Evolutionary conservation across 192 early-diverging fungal genomes (phyloP).

Genomic region (Lobosporangium transversale): DNA sequence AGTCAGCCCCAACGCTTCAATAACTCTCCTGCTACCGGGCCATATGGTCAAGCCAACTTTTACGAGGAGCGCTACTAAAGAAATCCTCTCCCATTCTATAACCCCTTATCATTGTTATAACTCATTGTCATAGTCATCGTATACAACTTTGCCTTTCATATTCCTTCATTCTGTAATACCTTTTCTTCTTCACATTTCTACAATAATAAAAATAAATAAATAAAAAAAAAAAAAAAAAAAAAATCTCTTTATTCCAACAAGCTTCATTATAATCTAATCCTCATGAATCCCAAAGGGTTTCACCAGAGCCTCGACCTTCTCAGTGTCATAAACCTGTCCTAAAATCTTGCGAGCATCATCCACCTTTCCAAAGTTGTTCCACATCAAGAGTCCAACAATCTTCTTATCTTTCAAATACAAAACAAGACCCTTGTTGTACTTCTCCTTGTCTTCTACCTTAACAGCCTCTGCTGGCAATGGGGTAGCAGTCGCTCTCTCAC

Average conservation of each 20-base stretch:
- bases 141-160: too few relatives aligned
- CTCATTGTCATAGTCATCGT: too few relatives aligned
- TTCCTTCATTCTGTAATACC: too few relatives aligned
- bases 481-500: constrained; percentile 37
- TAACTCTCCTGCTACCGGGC: constrained; percentile 13
- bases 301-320: constrained; percentile 50
- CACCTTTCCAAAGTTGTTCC: constrained; percentile 71
- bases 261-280: constrained; percentile 16
- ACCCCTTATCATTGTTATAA: too few relatives aligned
- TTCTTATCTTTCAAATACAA: constrained; percentile 66
- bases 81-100: neutral
- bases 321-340: constrained; percentile 41
- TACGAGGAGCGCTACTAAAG: constrained; percentile 39
- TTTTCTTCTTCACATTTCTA: too few relatives aligned
- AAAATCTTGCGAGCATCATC: constrained; percentile 70
- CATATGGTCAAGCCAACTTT: constrained; percentile 38
- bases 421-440: constrained; percentile 70
- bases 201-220: too few relatives aligned
- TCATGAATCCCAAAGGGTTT: constrained; percentile 47
- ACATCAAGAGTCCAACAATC: constrained; percentile 67
- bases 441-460: constrained; percentile 52
- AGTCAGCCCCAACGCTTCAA: constrained; percentile 6
- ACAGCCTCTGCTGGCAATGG: constrained; percentile 46
- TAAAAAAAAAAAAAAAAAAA: constrained; percentile 1
- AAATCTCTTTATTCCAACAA: too few relatives aligned